Evolutionary conservation across 148 eudicot genomes (phyloP).

Genomic region (Rhododendron simsii): DNA sequence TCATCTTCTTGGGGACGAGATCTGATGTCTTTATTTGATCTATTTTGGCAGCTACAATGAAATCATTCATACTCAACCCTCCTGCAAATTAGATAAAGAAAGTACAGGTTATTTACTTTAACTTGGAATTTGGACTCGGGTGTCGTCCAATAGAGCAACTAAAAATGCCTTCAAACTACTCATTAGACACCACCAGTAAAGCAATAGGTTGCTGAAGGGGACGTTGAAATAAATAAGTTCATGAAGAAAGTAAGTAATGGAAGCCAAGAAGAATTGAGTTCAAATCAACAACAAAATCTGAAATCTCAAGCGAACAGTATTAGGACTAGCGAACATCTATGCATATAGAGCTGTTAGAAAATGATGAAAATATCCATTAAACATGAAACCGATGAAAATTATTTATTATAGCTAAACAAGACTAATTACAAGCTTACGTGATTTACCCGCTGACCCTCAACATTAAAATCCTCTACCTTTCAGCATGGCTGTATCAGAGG

Average conservation of each 20-base stretch:
- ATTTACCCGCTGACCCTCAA: not conserved
- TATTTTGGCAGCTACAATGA: conserved; percentile 88
- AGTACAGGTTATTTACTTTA: not conserved
- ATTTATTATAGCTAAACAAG: too few relatives aligned
- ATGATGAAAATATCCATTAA: not conserved
- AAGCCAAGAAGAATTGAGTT: not conserved
- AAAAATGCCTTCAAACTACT: not conserved
- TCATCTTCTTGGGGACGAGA: conserved; percentile 63
- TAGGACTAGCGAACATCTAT: not conserved
- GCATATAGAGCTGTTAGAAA: not conserved
- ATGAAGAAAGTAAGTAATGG: not conserved
- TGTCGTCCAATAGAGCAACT: not conserved
- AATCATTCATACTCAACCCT: conserved; percentile 87
- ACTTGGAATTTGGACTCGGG: not conserved
- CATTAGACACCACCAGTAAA: not conserved
- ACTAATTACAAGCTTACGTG: not conserved
- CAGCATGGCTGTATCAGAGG: not conserved
- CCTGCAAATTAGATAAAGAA: conserved; percentile 36
- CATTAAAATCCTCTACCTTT: not conserved
- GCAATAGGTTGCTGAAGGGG: not conserved
- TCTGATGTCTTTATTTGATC: conserved; percentile 78
- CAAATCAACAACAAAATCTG: not conserved
- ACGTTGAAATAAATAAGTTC: not conserved
- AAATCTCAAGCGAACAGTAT: not conserved
- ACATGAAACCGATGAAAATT: not conserved